These are phyloP conservation scores for Kazachstania sp. DNA, from an alignment of 1,139 yeast genomes.

Conservation along the genomic window DNA sequence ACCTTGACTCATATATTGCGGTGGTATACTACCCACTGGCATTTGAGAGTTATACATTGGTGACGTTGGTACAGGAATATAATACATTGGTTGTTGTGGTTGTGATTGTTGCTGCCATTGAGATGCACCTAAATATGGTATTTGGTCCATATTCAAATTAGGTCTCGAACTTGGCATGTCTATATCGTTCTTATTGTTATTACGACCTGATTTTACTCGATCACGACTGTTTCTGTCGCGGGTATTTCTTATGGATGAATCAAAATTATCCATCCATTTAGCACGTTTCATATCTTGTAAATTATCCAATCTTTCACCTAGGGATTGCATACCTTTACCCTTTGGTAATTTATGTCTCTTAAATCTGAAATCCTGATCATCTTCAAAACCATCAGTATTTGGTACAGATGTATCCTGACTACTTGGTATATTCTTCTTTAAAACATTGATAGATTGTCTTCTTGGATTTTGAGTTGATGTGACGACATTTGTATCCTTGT, in stretches of 20 bases:
- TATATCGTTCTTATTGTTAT: background rate
- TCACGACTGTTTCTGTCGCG: background rate
- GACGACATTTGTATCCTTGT: background rate
- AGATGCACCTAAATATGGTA: slow-evolving; percentile 6
- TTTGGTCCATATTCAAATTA: slow-evolving; percentile 7
- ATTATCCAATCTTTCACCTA: slow-evolving; percentile 28
- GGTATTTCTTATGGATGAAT: slow-evolving; percentile 18
- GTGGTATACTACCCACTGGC: slow-evolving; percentile 5
- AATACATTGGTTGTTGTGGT: slow-evolving; percentile 10
- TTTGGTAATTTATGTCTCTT: slow-evolving; percentile 25
- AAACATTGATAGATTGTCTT: background rate
- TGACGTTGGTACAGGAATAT: slow-evolving; percentile 20
- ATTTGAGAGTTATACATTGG: slow-evolving; percentile 14
- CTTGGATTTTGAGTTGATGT: slow-evolving; percentile 1
- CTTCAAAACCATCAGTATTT: slow-evolving; percentile 13
- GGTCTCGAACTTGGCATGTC: slow-evolving; percentile 4
- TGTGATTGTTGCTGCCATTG: slow-evolving; percentile 5
- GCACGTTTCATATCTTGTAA: slow-evolving; percentile 25
- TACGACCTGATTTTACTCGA: background rate
- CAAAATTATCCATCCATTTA: slow-evolving; percentile 28
- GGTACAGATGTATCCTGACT: background rate
- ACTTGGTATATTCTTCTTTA: background rate
- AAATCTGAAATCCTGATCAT: slow-evolving; percentile 28
- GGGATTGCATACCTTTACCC: slow-evolving; percentile 19
- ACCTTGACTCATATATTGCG: slow-evolving; percentile 10